Conservation (phyloP, 495 filamentous ascomycete genomes). For the Talaromyces proteolyticus region DNA sequence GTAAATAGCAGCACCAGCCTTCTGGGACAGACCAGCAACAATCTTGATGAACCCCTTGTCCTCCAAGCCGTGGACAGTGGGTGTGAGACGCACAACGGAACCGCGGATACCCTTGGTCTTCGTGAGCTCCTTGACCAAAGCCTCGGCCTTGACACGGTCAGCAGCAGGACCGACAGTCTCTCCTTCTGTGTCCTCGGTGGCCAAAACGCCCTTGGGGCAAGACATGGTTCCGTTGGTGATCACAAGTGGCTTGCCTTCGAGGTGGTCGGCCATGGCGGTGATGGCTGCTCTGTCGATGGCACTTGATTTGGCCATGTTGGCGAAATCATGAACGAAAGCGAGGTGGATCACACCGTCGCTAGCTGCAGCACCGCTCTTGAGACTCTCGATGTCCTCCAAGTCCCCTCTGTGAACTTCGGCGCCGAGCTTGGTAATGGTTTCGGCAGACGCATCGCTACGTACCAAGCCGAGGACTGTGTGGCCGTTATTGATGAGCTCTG, state of each 20-base stretch:
- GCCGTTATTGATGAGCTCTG: constrained; percentile 24
- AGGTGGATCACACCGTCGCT: constrained; percentile 34
- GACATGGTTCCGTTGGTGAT: constrained; percentile 24
- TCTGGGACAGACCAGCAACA: constrained; percentile 14
- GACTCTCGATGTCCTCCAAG: constrained; percentile 22
- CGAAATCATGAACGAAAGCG: constrained; percentile 16
- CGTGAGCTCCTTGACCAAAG: constrained; percentile 14
- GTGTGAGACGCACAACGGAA: constrained; percentile 26
- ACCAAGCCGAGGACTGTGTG: constrained; percentile 30
- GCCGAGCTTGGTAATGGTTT: constrained; percentile 24
- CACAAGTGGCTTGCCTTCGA: constrained; percentile 27
- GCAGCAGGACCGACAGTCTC: constrained; percentile 14
- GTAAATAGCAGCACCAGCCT: constrained; percentile 14
- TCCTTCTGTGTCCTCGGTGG: constrained; percentile 21
- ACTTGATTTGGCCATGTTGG: constrained; percentile 8
- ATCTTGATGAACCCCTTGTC: constrained; percentile 23
- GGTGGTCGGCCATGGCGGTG: constrained; percentile 23
- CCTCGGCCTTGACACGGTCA: constrained; percentile 8
- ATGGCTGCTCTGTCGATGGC: constrained; percentile 20
- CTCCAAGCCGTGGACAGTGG: constrained; percentile 35
- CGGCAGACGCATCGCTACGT: constrained; percentile 20
- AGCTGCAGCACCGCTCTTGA: constrained; percentile 19
- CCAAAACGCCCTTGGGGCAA: constrained; percentile 23
- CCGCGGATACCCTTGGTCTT: constrained; percentile 22
- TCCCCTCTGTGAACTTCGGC: constrained; percentile 28